These are phyloP conservation scores for Hyaloscypha hepaticicola DNA, from an alignment of 495 filamentous ascomycete genomes.

Conservation along the genomic window DNA sequence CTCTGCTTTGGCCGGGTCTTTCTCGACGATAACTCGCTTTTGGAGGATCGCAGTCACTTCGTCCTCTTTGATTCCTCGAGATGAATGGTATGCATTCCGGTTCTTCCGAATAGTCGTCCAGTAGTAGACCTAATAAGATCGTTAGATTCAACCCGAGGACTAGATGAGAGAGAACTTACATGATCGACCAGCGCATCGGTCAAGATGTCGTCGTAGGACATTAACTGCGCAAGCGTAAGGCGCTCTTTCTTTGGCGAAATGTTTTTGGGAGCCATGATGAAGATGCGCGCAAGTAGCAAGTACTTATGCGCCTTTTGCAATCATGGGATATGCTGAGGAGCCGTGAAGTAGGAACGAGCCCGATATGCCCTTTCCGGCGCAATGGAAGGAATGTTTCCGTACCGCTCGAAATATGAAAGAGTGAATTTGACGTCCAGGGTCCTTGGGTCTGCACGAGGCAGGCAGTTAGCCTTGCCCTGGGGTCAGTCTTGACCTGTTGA, in stretches of 20 bases:
- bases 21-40: constrained; percentile 69
- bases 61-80: constrained; percentile 77
- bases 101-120: constrained; percentile 98
- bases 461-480: constrained; percentile 1
- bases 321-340: constrained; percentile 21
- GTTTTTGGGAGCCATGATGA: constrained; percentile 25
- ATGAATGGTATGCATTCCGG: constrained; percentile 78
- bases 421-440: neutral
- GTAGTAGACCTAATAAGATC: constrained; percentile 69
- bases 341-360: neutral
- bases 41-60: constrained; percentile 78
- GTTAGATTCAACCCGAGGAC: neutral
- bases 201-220: constrained; percentile 92
- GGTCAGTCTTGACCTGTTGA: neutral
- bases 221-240: constrained; percentile 80
- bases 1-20: constrained; percentile 68
- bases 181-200: constrained; percentile 95
- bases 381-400: neutral
- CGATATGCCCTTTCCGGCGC: neutral
- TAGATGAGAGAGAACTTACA: constrained; percentile 52
- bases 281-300: neutral
- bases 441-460: neutral
- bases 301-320: constrained; percentile 21
- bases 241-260: constrained; percentile 26
- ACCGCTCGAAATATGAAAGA: constrained; percentile 5